Conservation (phyloP, 495 filamentous ascomycete genomes). For the Trypethelium eluteriae region DNA sequence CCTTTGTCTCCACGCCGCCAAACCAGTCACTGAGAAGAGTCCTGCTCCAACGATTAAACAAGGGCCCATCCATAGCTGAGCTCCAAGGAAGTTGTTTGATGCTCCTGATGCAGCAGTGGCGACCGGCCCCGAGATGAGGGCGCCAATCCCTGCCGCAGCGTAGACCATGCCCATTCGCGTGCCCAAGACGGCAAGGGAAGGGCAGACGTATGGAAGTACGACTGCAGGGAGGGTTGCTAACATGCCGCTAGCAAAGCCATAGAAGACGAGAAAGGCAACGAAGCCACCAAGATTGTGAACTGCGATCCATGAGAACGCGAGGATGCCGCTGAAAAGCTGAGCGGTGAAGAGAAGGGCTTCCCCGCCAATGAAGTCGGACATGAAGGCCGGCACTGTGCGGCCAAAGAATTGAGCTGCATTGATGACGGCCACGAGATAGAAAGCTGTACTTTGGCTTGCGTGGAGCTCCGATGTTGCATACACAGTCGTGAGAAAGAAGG, state of each 20-base stretch:
- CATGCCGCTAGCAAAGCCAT: conserved; percentile 64
- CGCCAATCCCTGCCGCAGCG: background rate
- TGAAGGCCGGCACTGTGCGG: conserved; percentile 50
- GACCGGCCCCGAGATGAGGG: background rate
- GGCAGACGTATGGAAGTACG: conserved; percentile 47
- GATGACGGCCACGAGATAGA: conserved; percentile 50
- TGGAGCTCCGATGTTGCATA: conserved; percentile 50
- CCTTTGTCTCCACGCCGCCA: background rate
- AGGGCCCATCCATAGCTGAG: background rate
- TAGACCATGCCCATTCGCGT: conserved; percentile 57
- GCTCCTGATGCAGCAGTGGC: background rate
- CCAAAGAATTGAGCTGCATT: conserved; percentile 56
- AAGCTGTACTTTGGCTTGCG: conserved; percentile 46
- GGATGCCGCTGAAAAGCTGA: conserved; percentile 43
- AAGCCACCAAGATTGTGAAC: conserved; percentile 46
- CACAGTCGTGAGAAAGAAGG: conserved; percentile 61
- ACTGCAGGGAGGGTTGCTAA: conserved; percentile 59
- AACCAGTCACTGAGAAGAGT: background rate
- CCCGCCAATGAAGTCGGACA: conserved; percentile 61
- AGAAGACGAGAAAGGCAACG: conserved; percentile 54
- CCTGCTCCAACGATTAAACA: background rate
- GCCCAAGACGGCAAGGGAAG: conserved; percentile 50
- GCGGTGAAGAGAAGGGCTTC: conserved; percentile 57
- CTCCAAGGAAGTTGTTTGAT: background rate
- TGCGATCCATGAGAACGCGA: conserved; percentile 54